phyloP scores from a whole-genome alignment of 208 protist genomes.

The Zelonia costaricensis region DNA sequence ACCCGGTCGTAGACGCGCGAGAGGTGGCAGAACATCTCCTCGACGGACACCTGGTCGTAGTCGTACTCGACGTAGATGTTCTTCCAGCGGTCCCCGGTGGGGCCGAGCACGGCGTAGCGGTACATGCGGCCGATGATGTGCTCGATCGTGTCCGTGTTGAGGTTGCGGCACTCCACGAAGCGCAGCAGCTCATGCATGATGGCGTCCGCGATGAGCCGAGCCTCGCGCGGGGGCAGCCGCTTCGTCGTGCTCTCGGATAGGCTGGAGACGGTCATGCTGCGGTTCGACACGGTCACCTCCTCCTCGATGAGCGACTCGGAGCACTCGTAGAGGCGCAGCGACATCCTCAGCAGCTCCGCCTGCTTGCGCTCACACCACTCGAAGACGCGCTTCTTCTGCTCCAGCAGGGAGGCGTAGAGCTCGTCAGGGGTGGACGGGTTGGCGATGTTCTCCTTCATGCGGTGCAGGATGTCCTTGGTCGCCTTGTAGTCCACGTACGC shows the following conservation, averaged over 20 bases:
- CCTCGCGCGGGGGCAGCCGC: conserved; percentile 54
- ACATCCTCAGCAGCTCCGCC: conserved; percentile 57
- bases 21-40: conserved; percentile 74
- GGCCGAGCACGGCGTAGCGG: conserved; percentile 82
- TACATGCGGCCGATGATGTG: conserved; percentile 89
- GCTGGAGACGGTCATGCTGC: conserved; percentile 33
- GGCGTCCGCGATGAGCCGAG: conserved; percentile 64
- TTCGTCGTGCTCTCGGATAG: conserved; percentile 1
- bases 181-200: conserved; percentile 81
- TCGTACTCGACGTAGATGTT: conserved; percentile 65
- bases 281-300: conserved; percentile 42
- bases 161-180: conserved; percentile 83
- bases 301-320: conserved; percentile 68
- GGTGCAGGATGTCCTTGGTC: conserved; percentile 83
- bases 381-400: conserved; percentile 73
- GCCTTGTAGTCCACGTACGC: conserved; percentile 90
- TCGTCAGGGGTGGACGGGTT: conserved; percentile 82
- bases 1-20: conserved; percentile 82
- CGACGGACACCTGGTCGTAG: conserved; percentile 58
- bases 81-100: conserved; percentile 82
- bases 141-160: conserved; percentile 87
- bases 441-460: conserved; percentile 87
- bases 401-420: conserved; percentile 67
- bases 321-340: conserved; percentile 55
- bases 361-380: conserved; percentile 74